phyloP scores from a whole-genome alignment of 306 rosid genomes.

The Carpinus fangiana region DNA sequence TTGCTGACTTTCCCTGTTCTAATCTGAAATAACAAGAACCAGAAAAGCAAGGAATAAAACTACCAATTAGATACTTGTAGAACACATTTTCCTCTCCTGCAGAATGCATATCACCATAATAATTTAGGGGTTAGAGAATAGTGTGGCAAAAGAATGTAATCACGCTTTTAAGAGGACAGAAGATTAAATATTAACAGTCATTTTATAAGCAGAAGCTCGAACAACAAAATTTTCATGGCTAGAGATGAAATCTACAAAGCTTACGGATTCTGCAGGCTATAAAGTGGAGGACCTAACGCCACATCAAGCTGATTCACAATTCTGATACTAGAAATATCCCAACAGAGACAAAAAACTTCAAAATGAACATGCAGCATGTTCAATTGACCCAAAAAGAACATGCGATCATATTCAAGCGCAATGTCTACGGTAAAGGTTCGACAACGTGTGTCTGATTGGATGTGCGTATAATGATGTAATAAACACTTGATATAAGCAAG shows the following conservation, averaged over 20 bases:
- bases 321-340: neutral
- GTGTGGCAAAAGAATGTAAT: neutral
- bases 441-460: neutral
- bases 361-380: neutral
- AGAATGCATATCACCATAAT: neutral
- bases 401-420: no score
- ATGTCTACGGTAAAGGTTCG: no score
- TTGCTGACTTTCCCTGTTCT: conserved; percentile 55
- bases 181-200: neutral
- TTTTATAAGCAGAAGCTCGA: neutral
- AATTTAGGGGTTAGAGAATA: neutral
- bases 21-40: conserved; percentile 30
- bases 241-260: neutral
- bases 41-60: neutral
- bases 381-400: no score
- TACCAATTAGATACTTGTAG: neutral
- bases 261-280: neutral
- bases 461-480: neutral
- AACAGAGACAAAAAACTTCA: neutral
- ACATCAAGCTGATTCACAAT: neutral
- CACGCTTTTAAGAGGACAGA: neutral
- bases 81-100: neutral
- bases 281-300: neutral
- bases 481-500: neutral
- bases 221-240: neutral